Percentiles rank a stretch among this genome's conserved stretches.
Conservation (phyloP, 768 basidiomycete species). For the Collybia nuda region DNA sequence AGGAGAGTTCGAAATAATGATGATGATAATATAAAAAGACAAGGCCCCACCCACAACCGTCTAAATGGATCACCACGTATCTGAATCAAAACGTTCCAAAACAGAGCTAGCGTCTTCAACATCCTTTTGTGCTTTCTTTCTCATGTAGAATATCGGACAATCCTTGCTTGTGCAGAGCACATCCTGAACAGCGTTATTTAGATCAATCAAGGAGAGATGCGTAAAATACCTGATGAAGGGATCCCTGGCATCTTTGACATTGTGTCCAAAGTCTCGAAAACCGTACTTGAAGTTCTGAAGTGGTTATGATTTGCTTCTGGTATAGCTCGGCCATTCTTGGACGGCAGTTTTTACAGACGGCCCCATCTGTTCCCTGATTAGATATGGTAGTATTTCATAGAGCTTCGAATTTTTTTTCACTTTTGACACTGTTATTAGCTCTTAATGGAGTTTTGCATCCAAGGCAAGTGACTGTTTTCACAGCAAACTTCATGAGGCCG, state of each 20-base stretch:
- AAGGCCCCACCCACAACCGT: not conserved
- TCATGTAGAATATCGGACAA: conserved; percentile 98
- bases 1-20: conserved; percentile 12
- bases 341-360: conserved; percentile 93
- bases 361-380: conserved; percentile 60
- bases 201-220: not conserved
- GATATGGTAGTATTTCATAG: not conserved
- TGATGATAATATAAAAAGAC: not conserved
- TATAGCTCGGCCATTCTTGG: conserved; percentile 87
- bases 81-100: conserved; percentile 82
- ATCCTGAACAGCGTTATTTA: conserved; percentile 51
- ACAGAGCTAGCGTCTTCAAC: conserved; percentile 81
- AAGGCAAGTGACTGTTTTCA: conserved; percentile 92
- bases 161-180: conserved; percentile 96
- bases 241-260: conserved; percentile 98
- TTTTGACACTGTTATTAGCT: conserved; percentile 70
- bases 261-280: conserved; percentile 98
- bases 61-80: conserved; percentile 58
- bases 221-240: conserved; percentile 78
- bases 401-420: conserved; percentile 37
- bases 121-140: conserved; percentile 98
- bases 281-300: conserved; percentile 83
- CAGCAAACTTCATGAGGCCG: conserved; percentile 98
- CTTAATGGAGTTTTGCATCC: conserved; percentile 92
- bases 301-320: conserved; percentile 78